These are phyloP conservation scores for Patellifolia procumbens DNA, from an alignment of 179 eudicot species.

Conservation along the genomic window DNA sequence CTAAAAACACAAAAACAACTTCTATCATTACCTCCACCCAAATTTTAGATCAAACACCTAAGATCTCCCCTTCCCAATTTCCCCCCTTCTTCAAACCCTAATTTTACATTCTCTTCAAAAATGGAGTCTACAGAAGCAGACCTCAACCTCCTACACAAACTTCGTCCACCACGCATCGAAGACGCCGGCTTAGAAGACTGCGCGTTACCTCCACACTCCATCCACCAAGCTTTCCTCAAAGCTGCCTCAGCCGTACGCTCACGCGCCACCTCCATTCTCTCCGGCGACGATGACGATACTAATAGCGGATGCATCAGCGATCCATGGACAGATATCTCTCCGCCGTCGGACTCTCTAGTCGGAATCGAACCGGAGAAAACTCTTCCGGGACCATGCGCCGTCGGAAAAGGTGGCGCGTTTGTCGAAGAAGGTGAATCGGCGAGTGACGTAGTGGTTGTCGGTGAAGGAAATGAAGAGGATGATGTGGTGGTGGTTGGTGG, in stretches of 20 bases:
- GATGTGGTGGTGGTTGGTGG: conserved; percentile 37
- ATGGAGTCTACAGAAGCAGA: conserved; percentile 35
- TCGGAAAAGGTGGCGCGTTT: conserved; percentile 41
- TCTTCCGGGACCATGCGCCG: conserved; percentile 37
- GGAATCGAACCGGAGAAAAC: conserved; percentile 33
- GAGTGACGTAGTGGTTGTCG: conserved; percentile 24
- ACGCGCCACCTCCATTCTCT: conserved; percentile 34
- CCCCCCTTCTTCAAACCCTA: not conserved
- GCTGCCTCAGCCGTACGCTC: conserved; percentile 70
- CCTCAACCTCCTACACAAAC: conserved; percentile 16
- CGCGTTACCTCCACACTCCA: conserved; percentile 72
- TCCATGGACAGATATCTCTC: conserved; percentile 24
- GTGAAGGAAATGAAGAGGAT: conserved; percentile 30
- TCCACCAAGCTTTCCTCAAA: conserved; percentile 71
- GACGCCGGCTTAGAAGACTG: conserved; percentile 93
- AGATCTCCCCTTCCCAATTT: not conserved
- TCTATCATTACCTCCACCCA: not conserved
- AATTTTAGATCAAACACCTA: too few species aligned
- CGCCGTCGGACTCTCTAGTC: conserved; percentile 33
- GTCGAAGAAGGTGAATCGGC: conserved; percentile 28
- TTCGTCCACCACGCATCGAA: conserved; percentile 64
- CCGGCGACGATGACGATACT: conserved; percentile 34
- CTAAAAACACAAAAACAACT: not conserved
- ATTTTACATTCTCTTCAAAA: not conserved
- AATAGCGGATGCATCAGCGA: conserved; percentile 36